Conservation (phyloP, 148 eudicot species). For the Spergularia bocconei region DNA sequence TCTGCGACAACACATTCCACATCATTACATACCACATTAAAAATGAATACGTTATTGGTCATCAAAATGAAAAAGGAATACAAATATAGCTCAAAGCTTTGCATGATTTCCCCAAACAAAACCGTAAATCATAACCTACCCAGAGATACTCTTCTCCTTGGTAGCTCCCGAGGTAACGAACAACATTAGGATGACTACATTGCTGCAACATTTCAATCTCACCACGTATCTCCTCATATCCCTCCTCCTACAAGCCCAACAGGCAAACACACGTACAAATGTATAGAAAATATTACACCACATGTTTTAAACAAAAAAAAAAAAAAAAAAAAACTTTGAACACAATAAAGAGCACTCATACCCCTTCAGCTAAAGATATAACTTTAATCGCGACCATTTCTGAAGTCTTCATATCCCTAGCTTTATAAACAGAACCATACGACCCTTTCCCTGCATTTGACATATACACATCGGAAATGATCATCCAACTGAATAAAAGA, state of each 20-base stretch:
- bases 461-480: conserved; percentile 16
- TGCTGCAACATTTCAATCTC: conserved; percentile 99
- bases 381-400: conserved; percentile 97
- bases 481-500: conserved; percentile 8
- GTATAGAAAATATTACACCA: background rate
- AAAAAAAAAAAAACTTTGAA: conserved; percentile 7
- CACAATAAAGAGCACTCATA: conserved; percentile 23
- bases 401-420: conserved; percentile 83
- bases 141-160: conserved; percentile 98
- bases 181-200: conserved; percentile 98
- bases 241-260: conserved; percentile 65
- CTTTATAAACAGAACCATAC: conserved; percentile 96
- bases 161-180: conserved; percentile 97
- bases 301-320: background rate
- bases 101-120: background rate
- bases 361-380: conserved; percentile 93
- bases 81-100: background rate
- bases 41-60: conserved; percentile 9
- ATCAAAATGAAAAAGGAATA: background rate
- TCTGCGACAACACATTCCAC: conserved; percentile 50
- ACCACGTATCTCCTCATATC: conserved; percentile 97
- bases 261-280: background rate
- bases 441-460: conserved; percentile 88
- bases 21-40: conserved; percentile 6
- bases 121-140: conserved; percentile 45